Conservation (phyloP, 306 rosid species). For the Corylus americana region DNA sequence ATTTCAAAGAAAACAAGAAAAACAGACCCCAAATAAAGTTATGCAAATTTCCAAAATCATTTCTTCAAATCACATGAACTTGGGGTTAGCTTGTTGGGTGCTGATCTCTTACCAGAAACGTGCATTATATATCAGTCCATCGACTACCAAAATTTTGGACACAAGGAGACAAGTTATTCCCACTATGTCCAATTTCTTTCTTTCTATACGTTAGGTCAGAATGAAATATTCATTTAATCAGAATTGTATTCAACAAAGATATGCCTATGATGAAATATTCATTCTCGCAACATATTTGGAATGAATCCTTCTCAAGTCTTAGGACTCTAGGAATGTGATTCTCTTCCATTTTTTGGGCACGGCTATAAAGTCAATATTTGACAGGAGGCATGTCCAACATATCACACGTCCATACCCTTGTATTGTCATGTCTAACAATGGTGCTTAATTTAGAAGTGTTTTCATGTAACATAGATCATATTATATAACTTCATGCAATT, state of each 20-base stretch:
- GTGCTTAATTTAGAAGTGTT: neutral
- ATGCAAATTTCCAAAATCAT: conserved; percentile 1
- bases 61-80: neutral
- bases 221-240: neutral
- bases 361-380: conserved; percentile 2
- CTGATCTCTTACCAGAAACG: neutral
- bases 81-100: neutral
- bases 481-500: conserved; percentile 14
- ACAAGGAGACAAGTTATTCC: neutral
- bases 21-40: neutral
- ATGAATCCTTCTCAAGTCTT: conserved; percentile 3
- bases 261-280: neutral
- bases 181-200: neutral
- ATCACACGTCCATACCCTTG: conserved; percentile 8
- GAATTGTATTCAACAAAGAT: neutral
- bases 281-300: neutral
- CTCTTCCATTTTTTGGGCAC: conserved; percentile 5
- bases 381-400: conserved; percentile 12
- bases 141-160: neutral
- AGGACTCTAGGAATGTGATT: conserved; percentile 10
- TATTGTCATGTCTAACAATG: conserved; percentile 4
- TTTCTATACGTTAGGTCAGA: neutral
- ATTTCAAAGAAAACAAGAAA: no score
- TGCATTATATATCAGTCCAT: neutral
- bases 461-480: conserved; percentile 1